Conservation (phyloP, 2,329 filamentous ascomycete species). For the Talaromyces sp. region DNA sequence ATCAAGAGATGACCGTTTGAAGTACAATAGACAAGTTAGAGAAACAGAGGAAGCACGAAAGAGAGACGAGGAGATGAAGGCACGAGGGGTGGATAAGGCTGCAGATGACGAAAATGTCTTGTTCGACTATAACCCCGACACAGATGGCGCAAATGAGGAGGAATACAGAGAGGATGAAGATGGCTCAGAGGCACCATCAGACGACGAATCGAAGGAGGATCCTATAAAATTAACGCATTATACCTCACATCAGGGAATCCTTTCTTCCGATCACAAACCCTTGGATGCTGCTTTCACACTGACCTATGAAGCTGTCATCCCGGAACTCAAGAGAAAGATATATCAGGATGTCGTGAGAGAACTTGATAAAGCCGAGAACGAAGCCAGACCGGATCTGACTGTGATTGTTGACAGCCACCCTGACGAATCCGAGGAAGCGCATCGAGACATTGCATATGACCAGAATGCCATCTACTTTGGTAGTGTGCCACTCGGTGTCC, state of each 20-base stretch:
- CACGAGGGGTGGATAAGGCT: conserved; percentile 67
- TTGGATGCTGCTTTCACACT: conserved; percentile 77
- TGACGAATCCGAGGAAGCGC: conserved; percentile 27
- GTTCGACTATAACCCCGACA: conserved; percentile 85
- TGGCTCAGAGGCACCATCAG: conserved; percentile 18
- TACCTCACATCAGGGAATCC: conserved; percentile 79
- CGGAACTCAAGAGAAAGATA: conserved; percentile 75
- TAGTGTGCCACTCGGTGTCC: conserved; percentile 63
- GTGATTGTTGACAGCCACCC: conserved; percentile 67
- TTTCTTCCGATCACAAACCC: conserved; percentile 95
- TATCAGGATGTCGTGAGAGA: conserved; percentile 84
- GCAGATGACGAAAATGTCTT: conserved; percentile 75
- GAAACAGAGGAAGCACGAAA: conserved; percentile 65
- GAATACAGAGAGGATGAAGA: conserved; percentile 60
- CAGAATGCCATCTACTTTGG: conserved; percentile 72
- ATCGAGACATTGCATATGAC: conserved; percentile 30
- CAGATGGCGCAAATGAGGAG: conserved; percentile 62
- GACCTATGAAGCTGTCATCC: conserved; percentile 80
- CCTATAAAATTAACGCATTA: conserved; percentile 63
- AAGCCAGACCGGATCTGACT: conserved; percentile 75
- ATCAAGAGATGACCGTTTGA: conserved; percentile 65
- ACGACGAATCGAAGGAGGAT: conserved; percentile 41
- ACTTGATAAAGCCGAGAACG: conserved; percentile 86
- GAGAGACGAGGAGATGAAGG: conserved; percentile 81
- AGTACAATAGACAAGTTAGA: conserved; percentile 58